These are phyloP conservation scores for Helminthosporium solani DNA, from an alignment of 2,329 filamentous ascomycete genomes.

Conservation along the genomic window DNA sequence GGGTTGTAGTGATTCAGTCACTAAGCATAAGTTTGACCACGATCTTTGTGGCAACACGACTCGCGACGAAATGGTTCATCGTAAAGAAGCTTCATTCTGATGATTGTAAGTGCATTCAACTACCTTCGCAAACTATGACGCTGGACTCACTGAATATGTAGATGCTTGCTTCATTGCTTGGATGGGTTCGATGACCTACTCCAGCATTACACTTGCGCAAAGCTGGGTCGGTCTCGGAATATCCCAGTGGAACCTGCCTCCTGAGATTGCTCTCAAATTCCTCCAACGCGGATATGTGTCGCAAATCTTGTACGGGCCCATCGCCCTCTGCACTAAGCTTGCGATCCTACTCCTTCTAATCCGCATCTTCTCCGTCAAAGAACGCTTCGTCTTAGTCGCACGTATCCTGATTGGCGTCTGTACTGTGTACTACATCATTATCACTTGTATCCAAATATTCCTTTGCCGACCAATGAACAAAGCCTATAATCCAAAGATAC, in stretches of 20 bases:
- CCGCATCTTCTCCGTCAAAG: neutral
- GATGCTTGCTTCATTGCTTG: neutral
- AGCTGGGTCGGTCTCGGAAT: neutral
- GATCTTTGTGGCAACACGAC: neutral
- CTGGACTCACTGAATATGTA: neutral
- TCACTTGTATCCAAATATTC: neutral
- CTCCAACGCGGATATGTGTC: neutral
- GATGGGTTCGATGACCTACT: neutral
- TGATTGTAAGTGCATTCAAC: neutral
- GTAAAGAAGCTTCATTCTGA: neutral
- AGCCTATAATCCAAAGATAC: neutral
- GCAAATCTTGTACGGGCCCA: constrained; percentile 1
- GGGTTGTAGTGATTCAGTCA: neutral
- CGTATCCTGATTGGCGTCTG: neutral
- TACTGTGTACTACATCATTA: constrained; percentile 1
- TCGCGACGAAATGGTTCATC: neutral
- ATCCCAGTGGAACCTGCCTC: neutral
- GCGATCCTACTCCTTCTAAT: neutral
- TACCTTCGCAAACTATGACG: neutral
- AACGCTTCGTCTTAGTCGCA: neutral
- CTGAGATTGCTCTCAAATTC: neutral
- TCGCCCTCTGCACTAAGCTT: neutral
- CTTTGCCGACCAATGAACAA: neutral
- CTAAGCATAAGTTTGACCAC: neutral
- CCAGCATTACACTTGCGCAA: neutral